phyloP scores from a whole-genome alignment of 768 basidiomycete genomes.

The Panaeolus cyanescens region DNA sequence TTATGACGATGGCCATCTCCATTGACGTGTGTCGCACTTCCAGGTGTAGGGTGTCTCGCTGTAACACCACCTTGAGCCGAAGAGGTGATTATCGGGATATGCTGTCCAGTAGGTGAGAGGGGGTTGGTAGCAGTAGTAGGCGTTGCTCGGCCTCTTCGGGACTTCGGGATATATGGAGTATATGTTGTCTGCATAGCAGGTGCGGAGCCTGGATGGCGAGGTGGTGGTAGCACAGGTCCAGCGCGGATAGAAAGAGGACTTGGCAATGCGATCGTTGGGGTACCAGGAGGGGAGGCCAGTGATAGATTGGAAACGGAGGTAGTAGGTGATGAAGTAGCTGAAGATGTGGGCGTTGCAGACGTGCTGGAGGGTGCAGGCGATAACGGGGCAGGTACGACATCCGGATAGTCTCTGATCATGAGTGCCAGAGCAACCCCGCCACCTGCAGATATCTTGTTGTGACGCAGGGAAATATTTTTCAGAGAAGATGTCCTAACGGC shows the following conservation, averaged over 20 bases:
- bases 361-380: conserved; percentile 29
- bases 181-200: conserved; percentile 67
- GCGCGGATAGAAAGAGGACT: conserved; percentile 26
- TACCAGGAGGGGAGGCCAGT: conserved; percentile 30
- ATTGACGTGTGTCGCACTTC: conserved; percentile 16
- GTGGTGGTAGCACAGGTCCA: conserved; percentile 37
- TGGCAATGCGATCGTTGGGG: conserved; percentile 26
- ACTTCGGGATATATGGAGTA: conserved; percentile 79
- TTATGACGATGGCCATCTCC: conserved; percentile 32
- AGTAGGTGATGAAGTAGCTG: conserved; percentile 39
- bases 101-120: conserved; percentile 44
- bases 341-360: conserved; percentile 33
- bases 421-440: conserved; percentile 92
- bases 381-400: conserved; percentile 52
- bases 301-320: conserved; percentile 32
- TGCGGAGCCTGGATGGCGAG: conserved; percentile 47
- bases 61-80: conserved; percentile 57
- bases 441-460: conserved; percentile 82
- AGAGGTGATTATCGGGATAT: conserved; percentile 70
- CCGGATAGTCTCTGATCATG: conserved; percentile 97
- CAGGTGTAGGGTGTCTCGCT: conserved; percentile 38
- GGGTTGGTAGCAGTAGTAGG: conserved; percentile 44
- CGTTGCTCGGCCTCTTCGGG: conserved; percentile 45
- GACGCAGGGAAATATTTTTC: conserved; percentile 85
- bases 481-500: conserved; percentile 82